Evolutionary conservation across 1,139 yeast genomes (phyloP).

Genomic region (Candida tropicalis): DNA sequence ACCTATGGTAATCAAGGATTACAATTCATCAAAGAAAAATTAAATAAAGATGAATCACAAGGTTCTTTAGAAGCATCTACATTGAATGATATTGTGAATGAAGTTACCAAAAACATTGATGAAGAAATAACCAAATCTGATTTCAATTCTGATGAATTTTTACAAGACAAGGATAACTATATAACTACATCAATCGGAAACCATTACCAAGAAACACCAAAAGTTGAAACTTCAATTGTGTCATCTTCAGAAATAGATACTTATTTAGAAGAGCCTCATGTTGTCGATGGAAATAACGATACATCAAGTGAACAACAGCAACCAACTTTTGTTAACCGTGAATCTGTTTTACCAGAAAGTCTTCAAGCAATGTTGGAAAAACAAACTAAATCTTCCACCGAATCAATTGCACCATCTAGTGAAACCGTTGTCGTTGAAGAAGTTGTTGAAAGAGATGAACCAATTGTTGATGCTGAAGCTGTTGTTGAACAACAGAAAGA

Average conservation of each 20-base stretch:
- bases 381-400: neutral
- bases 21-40: constrained; percentile 43
- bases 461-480: constrained; percentile 5
- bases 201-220: constrained; percentile 11
- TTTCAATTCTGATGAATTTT: constrained; percentile 23
- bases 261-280: constrained; percentile 1
- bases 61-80: constrained; percentile 16
- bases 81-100: constrained; percentile 20
- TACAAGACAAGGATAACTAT: constrained; percentile 19
- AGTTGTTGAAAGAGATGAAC: constrained; percentile 11
- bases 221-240: constrained; percentile 13
- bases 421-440: constrained; percentile 2
- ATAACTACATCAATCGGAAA: constrained; percentile 13
- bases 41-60: constrained; percentile 31
- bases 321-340: neutral
- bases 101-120: constrained; percentile 24
- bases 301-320: neutral
- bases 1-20: constrained; percentile 25
- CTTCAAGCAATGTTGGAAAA: constrained; percentile 4
- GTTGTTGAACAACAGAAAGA: constrained; percentile 10
- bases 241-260: constrained; percentile 3
- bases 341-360: constrained; percentile 3
- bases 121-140: constrained; percentile 19
- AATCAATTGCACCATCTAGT: constrained; percentile 8
- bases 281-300: neutral